Conservation (phyloP, 129 eudicot species). For the Dittrichia graveolens region DNA sequence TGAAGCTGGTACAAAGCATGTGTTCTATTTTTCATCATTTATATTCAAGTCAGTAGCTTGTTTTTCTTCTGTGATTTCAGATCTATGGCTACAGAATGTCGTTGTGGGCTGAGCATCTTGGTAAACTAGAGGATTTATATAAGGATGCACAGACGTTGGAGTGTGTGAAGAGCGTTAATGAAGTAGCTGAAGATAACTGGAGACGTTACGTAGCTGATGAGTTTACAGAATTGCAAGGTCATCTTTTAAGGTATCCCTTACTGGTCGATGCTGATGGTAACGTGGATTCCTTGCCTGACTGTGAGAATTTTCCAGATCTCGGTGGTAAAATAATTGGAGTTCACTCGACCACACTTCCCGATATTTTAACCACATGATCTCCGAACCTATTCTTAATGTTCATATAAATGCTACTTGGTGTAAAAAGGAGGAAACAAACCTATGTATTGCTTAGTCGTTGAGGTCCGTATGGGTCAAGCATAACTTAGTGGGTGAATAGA, state of each 20-base stretch:
- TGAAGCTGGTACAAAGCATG: no score
- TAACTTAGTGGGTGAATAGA: conserved; percentile 14
- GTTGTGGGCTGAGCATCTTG: conserved; percentile 87
- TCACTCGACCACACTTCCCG: conserved; percentile 71
- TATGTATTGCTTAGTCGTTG: not conserved
- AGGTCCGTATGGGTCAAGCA: conserved; percentile 5
- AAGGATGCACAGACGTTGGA: conserved; percentile 54
- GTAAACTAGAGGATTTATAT: conserved; percentile 45
- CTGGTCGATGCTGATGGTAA: conserved; percentile 58
- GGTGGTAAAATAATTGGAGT: conserved; percentile 85
- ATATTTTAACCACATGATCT: conserved; percentile 66
- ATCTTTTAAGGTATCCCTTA: conserved; percentile 72
- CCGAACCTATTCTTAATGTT: conserved; percentile 17
- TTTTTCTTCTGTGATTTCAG: conserved; percentile 33
- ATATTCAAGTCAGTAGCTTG: no score
- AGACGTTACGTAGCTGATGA: conserved; percentile 39
- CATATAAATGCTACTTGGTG: conserved; percentile 18
- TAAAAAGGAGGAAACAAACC: not conserved
- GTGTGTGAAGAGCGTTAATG: conserved; percentile 71
- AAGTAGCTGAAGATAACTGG: conserved; percentile 65
- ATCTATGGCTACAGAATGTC: conserved; percentile 85
- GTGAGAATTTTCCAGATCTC: conserved; percentile 71
- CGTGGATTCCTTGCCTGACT: conserved; percentile 52
- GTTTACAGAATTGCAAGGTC: conserved; percentile 58
- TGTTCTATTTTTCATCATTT: no score